These are phyloP conservation scores for Phytophthora quininea DNA, from an alignment of 352 stramenopile genomes.

Conservation along the genomic window DNA sequence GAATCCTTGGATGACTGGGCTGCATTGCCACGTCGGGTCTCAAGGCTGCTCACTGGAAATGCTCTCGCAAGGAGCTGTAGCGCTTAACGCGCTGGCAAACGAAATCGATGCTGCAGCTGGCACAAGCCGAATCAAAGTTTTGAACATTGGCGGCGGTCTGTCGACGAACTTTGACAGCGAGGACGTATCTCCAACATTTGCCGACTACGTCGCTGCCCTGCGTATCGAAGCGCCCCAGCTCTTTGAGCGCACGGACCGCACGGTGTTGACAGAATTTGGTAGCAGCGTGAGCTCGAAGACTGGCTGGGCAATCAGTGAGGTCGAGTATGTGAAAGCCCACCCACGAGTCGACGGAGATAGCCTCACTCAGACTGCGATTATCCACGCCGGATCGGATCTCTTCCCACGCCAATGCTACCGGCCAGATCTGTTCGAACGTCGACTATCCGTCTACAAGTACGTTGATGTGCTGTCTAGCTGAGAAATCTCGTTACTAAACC, in stretches of 20 bases:
- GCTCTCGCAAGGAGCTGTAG: constrained; percentile 76
- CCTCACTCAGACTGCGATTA: constrained; percentile 74
- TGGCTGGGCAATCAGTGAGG: constrained; percentile 83
- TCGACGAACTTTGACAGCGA: constrained; percentile 89
- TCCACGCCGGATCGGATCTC: constrained; percentile 91
- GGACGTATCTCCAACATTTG: constrained; percentile 74
- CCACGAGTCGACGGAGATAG: constrained; percentile 38
- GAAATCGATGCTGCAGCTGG: constrained; percentile 72
- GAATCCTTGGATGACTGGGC: constrained; percentile 87
- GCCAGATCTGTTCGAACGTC: constrained; percentile 78
- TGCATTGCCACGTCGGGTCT: constrained; percentile 91
- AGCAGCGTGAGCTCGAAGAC: constrained; percentile 86
- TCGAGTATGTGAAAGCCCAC: constrained; percentile 92
- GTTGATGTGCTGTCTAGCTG: constrained; percentile 20
- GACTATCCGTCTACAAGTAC: constrained; percentile 85
- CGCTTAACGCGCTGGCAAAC: constrained; percentile 84
- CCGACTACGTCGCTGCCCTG: constrained; percentile 83
- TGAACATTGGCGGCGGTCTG: constrained; percentile 93
- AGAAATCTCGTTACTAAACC: constrained; percentile 7
- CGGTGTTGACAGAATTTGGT: constrained; percentile 93
- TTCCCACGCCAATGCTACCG: constrained; percentile 90
- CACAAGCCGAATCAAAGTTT: constrained; percentile 75
- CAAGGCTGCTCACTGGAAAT: constrained; percentile 86
- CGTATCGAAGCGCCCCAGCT: constrained; percentile 71
- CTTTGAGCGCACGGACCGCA: constrained; percentile 76